These are phyloP conservation scores for Boletus fagicola DNA, from an alignment of 768 basidiomycete species.

Conservation along the genomic window DNA sequence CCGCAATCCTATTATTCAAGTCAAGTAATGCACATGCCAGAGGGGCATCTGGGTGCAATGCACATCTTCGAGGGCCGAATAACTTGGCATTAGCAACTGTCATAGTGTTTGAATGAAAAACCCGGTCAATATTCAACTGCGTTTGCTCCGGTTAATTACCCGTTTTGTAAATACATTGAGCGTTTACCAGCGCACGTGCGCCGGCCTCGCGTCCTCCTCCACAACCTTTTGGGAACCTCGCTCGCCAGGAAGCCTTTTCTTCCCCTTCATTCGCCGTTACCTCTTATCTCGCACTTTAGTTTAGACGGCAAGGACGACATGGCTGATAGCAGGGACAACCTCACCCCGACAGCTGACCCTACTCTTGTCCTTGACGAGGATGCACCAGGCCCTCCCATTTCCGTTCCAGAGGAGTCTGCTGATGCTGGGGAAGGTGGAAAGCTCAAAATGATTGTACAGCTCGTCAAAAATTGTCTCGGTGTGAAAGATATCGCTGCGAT, in stretches of 20 bases:
- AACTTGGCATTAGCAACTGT: background rate
- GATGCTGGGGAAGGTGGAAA: constrained; percentile 86
- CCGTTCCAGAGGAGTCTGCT: constrained; percentile 67
- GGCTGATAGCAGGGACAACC: constrained; percentile 18
- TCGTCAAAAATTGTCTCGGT: constrained; percentile 88
- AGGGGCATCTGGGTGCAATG: background rate
- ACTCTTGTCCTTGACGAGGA: constrained; percentile 43
- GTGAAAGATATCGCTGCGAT: constrained; percentile 95
- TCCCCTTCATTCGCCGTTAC: background rate
- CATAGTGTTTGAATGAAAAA: background rate
- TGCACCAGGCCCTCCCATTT: constrained; percentile 53
- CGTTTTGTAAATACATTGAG: constrained; percentile 15
- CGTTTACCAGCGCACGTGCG: constrained; percentile 24
- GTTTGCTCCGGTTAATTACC: constrained; percentile 3
- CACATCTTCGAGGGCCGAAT: background rate
- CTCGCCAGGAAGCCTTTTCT: constrained; percentile 2
- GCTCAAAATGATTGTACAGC: constrained; percentile 89
- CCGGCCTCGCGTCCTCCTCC: constrained; percentile 4
- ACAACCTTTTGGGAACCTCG: constrained; percentile 13
- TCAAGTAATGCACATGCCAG: background rate
- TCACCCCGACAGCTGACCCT: constrained; percentile 7
- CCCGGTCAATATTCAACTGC: too few species aligned
- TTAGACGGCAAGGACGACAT: constrained; percentile 10
- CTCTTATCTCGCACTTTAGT: background rate
- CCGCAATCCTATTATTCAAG: background rate